Conservation (phyloP, 2,329 filamentous ascomycete species). For the Ophiostoma tasmaniense region DNA sequence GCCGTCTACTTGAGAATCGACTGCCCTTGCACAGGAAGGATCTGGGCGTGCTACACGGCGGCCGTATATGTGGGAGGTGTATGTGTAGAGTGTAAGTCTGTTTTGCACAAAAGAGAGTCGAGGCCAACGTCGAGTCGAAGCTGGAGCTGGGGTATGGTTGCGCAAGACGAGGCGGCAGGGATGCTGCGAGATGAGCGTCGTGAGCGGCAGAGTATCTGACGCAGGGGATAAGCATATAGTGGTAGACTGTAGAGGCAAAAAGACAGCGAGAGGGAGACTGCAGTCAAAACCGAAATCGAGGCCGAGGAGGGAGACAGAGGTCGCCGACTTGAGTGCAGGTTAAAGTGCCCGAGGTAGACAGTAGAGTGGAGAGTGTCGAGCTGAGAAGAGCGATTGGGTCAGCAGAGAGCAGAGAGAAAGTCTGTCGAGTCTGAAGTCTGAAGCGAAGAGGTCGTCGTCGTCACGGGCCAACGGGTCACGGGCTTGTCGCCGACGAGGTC, state of each 20-base stretch:
- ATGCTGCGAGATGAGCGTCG: conserved; percentile 1
- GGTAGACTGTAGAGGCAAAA: neutral
- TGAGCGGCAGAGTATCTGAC: neutral
- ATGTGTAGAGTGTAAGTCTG: neutral
- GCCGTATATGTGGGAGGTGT: conserved; percentile 1
- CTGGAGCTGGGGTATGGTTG: neutral
- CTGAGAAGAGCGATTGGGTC: neutral
- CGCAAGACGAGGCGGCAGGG: neutral
- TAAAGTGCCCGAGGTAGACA: neutral
- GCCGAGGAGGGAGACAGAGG: neutral
- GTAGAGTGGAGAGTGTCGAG: conserved; percentile 7
- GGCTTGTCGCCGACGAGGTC: neutral
- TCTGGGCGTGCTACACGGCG: neutral
- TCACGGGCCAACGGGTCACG: neutral
- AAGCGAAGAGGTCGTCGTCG: neutral
- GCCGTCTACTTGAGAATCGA: neutral
- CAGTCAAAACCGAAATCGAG: neutral
- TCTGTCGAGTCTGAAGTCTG: neutral
- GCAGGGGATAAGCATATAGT: neutral
- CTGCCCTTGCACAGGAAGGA: neutral
- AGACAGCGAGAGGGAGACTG: neutral
- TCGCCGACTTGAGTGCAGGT: neutral
- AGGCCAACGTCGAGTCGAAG: neutral
- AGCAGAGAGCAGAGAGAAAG: neutral
- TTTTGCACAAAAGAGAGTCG: neutral